Conservation (phyloP, 306 rosid species). For the Lathyrus oleraceus region DNA sequence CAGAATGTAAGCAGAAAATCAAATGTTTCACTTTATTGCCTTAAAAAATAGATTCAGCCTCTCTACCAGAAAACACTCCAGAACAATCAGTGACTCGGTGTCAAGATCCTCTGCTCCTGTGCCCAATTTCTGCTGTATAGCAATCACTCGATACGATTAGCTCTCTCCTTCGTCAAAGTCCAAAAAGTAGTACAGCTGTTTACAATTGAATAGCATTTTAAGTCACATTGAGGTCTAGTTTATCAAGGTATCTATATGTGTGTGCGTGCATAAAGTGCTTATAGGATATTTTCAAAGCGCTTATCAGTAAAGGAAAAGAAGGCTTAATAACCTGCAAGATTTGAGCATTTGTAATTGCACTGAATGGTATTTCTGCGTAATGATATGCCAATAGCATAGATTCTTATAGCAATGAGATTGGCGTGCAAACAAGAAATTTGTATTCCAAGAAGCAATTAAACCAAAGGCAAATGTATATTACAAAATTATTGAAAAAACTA, state of each 20-base stretch:
- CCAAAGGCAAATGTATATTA: constrained; percentile 3
- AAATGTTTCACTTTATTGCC: background rate
- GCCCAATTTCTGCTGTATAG: background rate
- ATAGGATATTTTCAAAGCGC: constrained; percentile 10
- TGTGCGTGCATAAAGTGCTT: background rate
- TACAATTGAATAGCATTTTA: background rate
- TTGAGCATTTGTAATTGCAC: background rate
- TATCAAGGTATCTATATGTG: constrained; percentile 1
- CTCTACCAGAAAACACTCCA: background rate
- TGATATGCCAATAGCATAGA: background rate
- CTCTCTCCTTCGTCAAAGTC: background rate
- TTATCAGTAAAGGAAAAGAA: background rate
- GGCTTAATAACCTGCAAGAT: background rate
- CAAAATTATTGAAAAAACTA: background rate
- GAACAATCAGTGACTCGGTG: background rate
- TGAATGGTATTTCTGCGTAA: background rate
- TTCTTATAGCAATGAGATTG: constrained; percentile 3
- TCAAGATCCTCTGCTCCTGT: constrained; percentile 6
- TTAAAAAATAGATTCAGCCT: background rate
- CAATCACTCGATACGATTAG: background rate
- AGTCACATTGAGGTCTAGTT: background rate
- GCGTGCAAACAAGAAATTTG: background rate
- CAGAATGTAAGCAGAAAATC: background rate
- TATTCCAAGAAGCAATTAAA: constrained; percentile 9
- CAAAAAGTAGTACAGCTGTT: constrained; percentile 10